These are phyloP conservation scores for Botrytis elliptica DNA, from an alignment of 2,329 filamentous ascomycete species.

Conservation along the genomic window DNA sequence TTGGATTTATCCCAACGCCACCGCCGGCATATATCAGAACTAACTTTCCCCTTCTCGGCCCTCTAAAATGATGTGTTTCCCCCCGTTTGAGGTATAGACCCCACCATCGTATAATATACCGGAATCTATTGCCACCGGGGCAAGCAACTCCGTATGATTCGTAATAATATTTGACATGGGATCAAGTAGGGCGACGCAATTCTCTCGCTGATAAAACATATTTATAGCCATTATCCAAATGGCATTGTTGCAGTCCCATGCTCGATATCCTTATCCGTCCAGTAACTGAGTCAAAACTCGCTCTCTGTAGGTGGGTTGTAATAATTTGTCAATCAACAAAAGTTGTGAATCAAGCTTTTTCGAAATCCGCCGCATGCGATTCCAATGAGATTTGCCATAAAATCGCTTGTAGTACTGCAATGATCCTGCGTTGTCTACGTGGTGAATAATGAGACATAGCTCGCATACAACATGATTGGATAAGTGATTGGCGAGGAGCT, in stretches of 20 bases:
- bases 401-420: not conserved
- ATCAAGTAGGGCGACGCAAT: not conserved
- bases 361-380: not conserved
- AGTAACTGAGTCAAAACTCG: not conserved
- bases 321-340: not conserved
- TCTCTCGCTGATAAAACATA: not conserved
- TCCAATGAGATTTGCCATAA: not conserved
- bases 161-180: not conserved
- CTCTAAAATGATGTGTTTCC: not conserved
- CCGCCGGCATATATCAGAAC: not conserved
- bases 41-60: accelerated
- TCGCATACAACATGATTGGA: not conserved
- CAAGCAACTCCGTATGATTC: not conserved
- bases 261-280: not conserved
- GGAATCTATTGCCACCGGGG: not conserved
- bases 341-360: not conserved
- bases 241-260: not conserved
- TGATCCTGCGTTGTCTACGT: not conserved
- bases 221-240: not conserved
- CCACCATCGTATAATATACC: not conserved
- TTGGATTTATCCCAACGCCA: not conserved
- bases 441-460: not conserved
- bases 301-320: not conserved
- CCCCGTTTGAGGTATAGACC: not conserved
- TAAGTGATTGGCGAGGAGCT: not conserved